A percentile compares a stretch with the other conserved stretches of the same genome.
These are phyloP conservation scores for Aspergillus panamensis DNA, from an alignment of 495 filamentous ascomycete genomes.

Conservation along the genomic window DNA sequence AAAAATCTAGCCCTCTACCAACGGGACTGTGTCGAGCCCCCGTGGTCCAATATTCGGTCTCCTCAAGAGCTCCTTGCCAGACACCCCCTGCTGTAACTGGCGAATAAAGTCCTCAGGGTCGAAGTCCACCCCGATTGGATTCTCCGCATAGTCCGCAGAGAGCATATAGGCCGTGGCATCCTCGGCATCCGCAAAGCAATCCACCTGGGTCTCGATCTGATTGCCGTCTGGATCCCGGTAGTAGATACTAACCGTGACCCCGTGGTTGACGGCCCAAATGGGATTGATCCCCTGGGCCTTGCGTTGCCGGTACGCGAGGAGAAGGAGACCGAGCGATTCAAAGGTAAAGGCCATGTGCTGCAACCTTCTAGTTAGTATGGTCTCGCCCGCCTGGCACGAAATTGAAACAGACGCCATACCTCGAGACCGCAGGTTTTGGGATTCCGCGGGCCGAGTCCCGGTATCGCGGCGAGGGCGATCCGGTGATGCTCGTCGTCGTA, in stretches of 20 bases:
- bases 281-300: neutral
- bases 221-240: conserved; percentile 50
- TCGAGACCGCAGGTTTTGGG: neutral
- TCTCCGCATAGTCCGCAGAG: neutral
- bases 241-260: conserved; percentile 41
- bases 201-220: conserved; percentile 44
- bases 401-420: no score
- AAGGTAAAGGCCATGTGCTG: neutral
- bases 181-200: conserved; percentile 30
- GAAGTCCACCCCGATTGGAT: neutral
- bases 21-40: no score
- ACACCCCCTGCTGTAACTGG: neutral
- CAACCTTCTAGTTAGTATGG: no score
- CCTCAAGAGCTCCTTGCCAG: neutral
- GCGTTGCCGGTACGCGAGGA: neutral
- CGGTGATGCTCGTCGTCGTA: conserved; percentile 51
- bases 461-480: conserved; percentile 30
- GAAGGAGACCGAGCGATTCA: neutral
- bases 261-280: conserved; percentile 44
- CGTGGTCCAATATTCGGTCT: no score
- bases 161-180: neutral
- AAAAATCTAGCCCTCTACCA: no score
- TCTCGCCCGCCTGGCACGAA: no score
- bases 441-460: neutral
- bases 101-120: neutral